Evolutionary conservation across 257 asterid species (phyloP).

Genomic region (Mentha longifolia): DNA sequence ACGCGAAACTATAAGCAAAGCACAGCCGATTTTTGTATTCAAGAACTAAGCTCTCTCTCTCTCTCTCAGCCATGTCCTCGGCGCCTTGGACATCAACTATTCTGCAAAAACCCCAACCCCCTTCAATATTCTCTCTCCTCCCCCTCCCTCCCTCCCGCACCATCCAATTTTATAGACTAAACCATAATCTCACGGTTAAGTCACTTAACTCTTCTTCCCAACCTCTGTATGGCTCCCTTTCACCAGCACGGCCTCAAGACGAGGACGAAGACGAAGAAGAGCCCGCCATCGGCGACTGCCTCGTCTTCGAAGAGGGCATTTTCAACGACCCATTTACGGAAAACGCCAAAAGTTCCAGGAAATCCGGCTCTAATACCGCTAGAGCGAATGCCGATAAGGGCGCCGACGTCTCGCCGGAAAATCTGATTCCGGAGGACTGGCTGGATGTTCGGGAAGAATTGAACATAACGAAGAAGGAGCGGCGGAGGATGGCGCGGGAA

Average conservation of each 20-base stretch:
- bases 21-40: background rate
- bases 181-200: background rate
- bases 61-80: conserved; percentile 30
- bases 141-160: conserved; percentile 27
- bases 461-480: conserved; percentile 84
- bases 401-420: conserved; percentile 52
- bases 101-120: conserved; percentile 44
- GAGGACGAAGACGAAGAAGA: conserved; percentile 51
- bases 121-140: conserved; percentile 27
- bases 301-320: conserved; percentile 84
- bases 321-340: conserved; percentile 74
- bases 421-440: conserved; percentile 89
- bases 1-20: background rate
- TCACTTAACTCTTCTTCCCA: conserved; percentile 40
- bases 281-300: conserved; percentile 75
- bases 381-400: conserved; percentile 28
- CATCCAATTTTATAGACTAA: background rate
- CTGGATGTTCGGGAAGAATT: conserved; percentile 60
- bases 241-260: conserved; percentile 33
- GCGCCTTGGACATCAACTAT: conserved; percentile 32
- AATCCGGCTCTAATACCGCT: background rate
- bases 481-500: conserved; percentile 64
- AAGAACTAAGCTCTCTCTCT: background rate
- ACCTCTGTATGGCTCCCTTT: conserved; percentile 31
- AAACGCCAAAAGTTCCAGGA: conserved; percentile 12